Evolutionary conservation across 768 basidiomycete species (phyloP), one percentile per base, ranked within the genome.

Genomic region (Fomitopsis pulvina): DNA sequence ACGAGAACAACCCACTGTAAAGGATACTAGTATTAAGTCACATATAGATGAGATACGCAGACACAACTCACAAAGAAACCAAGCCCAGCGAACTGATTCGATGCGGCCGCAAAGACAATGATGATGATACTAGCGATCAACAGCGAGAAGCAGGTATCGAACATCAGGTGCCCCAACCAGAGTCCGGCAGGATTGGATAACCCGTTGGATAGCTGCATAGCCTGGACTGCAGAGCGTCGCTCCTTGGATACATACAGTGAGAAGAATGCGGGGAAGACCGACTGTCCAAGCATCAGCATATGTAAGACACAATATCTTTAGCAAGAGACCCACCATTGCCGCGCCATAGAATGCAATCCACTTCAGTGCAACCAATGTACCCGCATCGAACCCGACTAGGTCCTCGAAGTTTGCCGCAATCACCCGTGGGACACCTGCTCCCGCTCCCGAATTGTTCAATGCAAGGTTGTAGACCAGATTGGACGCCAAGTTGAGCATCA

Each of bases 151-250:
- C 85, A 72, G 7, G 78, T 72, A 58, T 91, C 88, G 63, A 85
- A 87, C 60, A 85, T 67, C 14, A 89, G 71, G 64, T 91, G 88
- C 2, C 88, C 88, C 2, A 91, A 68, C 85, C 87, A 88, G 39
- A 90, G 68, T 2, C 83, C 85, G 42, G 80, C 63, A 18, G 85
- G 81, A 57, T 87, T 72, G 1, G 80, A 73, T 24, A 89, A 64
- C 1, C 87, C 87, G 61, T 90, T 87, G 29, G 83, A 85, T 29
- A 85, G 69, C 59, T 90, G 87, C 84, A 90, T 91, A 2, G 87
- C 83, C 61, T 89, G 85, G 0, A 90, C 84, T 2, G 80, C 79
- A 0, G 81, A 78, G 2, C 79, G 74, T 9, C 85, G 77, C 60
- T 91, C 88, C 52, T 73, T 74, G 0, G 85, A 80, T 3, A 87